Evolutionary conservation across 2,329 filamentous ascomycete species (phyloP).

Genomic region (Venturia nashicola): DNA sequence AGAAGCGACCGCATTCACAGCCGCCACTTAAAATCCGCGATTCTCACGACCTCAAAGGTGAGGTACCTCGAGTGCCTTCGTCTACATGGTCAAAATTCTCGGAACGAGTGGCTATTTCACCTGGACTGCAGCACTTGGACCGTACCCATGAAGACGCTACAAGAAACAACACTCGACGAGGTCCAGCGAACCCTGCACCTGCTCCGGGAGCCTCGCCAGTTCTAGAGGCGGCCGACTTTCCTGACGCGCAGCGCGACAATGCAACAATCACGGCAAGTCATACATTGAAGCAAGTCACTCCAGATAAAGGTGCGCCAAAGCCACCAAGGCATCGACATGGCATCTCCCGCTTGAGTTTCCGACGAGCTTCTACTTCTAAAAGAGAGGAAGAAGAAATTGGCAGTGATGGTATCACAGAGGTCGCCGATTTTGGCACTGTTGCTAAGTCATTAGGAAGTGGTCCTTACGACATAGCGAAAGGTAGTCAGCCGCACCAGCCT

Average conservation of each 20-base stretch:
- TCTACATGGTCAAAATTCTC: slow-evolving; percentile 24
- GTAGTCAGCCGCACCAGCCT: not conserved
- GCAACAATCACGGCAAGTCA: not conserved
- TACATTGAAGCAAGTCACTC: not conserved
- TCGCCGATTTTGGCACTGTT: slow-evolving; percentile 29
- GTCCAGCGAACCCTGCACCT: not conserved
- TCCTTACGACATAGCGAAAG: slow-evolving; percentile 30
- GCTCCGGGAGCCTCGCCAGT: not conserved
- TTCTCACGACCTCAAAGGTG: slow-evolving; percentile 19
- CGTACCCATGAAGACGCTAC: slow-evolving; percentile 20
- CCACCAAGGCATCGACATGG: not conserved
- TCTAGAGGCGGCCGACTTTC: not conserved
- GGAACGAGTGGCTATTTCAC: slow-evolving; percentile 21
- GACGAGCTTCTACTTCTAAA: not conserved
- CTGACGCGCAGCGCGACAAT: not conserved
- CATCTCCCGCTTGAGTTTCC: not conserved
- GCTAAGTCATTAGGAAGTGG: slow-evolving; percentile 28
- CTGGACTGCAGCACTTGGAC: slow-evolving; percentile 24
- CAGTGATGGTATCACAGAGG: slow-evolving; percentile 14
- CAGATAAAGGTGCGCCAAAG: not conserved
- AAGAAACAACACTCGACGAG: slow-evolving; percentile 16
- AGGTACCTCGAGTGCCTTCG: slow-evolving; percentile 22
- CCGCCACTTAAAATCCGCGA: slow-evolving; percentile 21
- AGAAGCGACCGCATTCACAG: slow-evolving; percentile 17
- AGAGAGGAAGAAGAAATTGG: slow-evolving; percentile 12